Evolutionary conservation across 129 eudicot genomes (phyloP), one percentile per base, ranked within the genome.

Genomic region (Saposhnikovia divaricata): DNA sequence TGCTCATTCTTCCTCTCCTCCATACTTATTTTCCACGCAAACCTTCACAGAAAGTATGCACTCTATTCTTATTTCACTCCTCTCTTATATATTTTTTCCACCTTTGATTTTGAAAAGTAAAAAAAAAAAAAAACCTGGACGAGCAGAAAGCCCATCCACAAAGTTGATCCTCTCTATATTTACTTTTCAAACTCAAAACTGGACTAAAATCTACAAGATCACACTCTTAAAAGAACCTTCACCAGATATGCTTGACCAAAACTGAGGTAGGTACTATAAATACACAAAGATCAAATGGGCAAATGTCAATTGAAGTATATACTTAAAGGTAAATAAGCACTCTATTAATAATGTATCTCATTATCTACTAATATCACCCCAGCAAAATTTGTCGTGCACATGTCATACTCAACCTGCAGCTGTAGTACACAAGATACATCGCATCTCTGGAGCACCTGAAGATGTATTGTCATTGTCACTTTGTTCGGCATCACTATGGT

Each of bases 351-450:
- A n/a, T 25, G 69, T 61, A 61, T n/a, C 34, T 61, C 34, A 3
- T 25, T 61, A 72, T 72, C 34, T 21, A 19, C 28, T 0, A 6
- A 12, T 31, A n/a, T n/a, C 31, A 65, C 44, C 50, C 28, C 11
- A 1, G 21, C 16, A 40, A 28, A 73, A 43, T n/a, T 4, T 11
- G 37, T 6, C 18, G 28, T 9, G 77, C 51, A n/a, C 38, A 12
- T 1, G 31, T 25, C 13, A 61, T 15, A 47, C 51, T 90, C 86
- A 85, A 87, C 92, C 88, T 55, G 95, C 95, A 75, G 98, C 98
- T n/a, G 96, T 95, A 47, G 99, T 95, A 83, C 99, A 95, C 85
- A 95, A 77, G 38, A 90, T 75, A 77, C 99, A 92, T 77, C 97
- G 90, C 91, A 90, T 81, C 87, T 87, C 84, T 44, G 89, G 83